A percentile compares a stretch with the other conserved stretches of the same genome.
Evolutionary conservation across 2,329 filamentous ascomycete genomes (phyloP).

Genomic region (Alternaria sp.): DNA sequence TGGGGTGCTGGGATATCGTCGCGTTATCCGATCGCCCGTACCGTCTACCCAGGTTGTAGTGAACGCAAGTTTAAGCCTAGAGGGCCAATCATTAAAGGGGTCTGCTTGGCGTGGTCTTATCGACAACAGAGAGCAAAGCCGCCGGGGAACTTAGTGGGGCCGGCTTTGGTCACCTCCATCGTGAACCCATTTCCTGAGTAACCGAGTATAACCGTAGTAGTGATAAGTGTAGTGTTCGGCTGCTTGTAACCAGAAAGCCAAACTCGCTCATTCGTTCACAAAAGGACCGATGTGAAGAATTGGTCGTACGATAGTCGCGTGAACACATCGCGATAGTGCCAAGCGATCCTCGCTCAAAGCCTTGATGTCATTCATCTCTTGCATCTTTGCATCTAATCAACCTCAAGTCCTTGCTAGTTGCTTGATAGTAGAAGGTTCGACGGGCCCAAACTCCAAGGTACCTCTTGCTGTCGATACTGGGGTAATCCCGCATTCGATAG

Average conservation of each 20-base stretch:
- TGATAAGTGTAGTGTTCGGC: not conserved
- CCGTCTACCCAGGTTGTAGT: not conserved
- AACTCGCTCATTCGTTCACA: not conserved
- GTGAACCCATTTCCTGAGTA: not conserved
- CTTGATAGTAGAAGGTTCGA: not conserved
- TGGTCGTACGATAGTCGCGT: not conserved
- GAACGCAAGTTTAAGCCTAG: not conserved
- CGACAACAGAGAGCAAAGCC: not conserved
- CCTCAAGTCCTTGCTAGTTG: not conserved
- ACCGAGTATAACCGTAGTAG: not conserved
- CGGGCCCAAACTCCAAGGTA: not conserved
- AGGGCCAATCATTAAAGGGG: not conserved
- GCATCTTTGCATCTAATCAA: not conserved
- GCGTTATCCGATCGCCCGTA: not conserved
- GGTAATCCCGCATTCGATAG: not conserved
- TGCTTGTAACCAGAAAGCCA: not conserved
- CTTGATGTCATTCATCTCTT: not conserved
- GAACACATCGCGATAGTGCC: not conserved
- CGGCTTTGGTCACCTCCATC: not conserved
- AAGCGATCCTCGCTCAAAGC: not conserved
- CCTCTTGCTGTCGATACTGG: not conserved
- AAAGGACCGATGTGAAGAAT: not conserved
- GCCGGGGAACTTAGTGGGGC: not conserved
- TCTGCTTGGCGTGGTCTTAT: not conserved
- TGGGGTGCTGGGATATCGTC: not conserved